A percentile compares a stretch with the other conserved stretches of the same genome.
These are phyloP conservation scores for Glycine soja DNA, from an alignment of 306 rosid species.

Conservation along the genomic window DNA sequence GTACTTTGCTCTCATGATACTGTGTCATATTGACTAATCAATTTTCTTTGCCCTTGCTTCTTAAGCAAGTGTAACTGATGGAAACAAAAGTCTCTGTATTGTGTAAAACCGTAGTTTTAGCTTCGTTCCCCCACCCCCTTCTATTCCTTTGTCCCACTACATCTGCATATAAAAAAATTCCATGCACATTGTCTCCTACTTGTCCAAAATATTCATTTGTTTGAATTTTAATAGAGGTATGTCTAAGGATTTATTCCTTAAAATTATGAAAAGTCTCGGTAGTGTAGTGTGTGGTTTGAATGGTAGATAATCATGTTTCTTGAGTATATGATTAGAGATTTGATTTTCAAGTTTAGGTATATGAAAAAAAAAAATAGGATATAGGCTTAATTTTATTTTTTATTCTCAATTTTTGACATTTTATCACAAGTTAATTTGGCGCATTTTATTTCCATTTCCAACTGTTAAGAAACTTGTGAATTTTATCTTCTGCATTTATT, in stretches of 20 bases:
- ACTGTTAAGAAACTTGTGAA: too few species aligned
- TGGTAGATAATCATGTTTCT: too few species aligned
- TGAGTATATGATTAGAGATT: too few species aligned
- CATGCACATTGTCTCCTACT: conserved; percentile 35
- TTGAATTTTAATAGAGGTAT: conserved; percentile 26
- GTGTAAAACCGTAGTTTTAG: conserved; percentile 51
- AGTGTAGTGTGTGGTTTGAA: too few species aligned
- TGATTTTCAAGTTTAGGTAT: too few species aligned
- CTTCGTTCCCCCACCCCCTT: neutral
- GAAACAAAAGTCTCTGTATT: conserved; percentile 17
- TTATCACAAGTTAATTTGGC: too few species aligned
- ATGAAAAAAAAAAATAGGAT: too few species aligned
- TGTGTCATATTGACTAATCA: conserved; percentile 43
- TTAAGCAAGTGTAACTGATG: conserved; percentile 32
- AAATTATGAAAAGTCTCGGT: too few species aligned
- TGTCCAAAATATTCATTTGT: conserved; percentile 31
- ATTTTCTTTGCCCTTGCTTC: conserved; percentile 24
- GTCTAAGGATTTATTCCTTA: neutral
- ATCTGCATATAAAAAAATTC: conserved; percentile 35
- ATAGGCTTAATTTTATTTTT: too few species aligned
- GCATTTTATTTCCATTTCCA: too few species aligned
- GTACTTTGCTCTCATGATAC: conserved; percentile 2
- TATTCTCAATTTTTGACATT: too few species aligned
- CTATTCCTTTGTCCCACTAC: conserved; percentile 24
- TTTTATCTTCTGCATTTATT: too few species aligned